Base-by-base conservation (phyloP, 179 eudicot genomes). In the Beta lomatogona region DNA sequence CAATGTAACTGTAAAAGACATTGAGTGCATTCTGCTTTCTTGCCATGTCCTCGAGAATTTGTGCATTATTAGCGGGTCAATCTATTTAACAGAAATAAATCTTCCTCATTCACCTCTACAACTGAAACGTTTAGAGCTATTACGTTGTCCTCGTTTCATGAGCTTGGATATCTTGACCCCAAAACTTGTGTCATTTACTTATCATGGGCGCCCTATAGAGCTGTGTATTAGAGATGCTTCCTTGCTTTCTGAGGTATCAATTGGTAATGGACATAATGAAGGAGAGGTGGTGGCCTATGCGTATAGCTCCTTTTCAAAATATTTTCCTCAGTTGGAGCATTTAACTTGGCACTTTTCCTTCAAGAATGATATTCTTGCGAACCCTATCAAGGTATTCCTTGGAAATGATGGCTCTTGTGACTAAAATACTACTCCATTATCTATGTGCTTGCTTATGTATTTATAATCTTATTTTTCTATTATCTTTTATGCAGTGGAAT, bases 241-340 rank as follows among this genome's bases (percentile, higher is more conserved):
- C 12, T 75, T 21, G 4, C 75, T 71, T 71, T 45, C 65, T 31
- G 19, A 28, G 16, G 16, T 57, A 25, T 4, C 36, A 14, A 31
- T 75, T 11, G 36, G 77, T 28, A n/a, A 9, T 53, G 14, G 21
- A 57, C 1, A 31, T 9, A 1, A 36, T 15, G 10, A 4, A 4
- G 14, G 46, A 21, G 16, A 7, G 45, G 14, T 54, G 14, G 11
- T 31, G 36, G 18, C 18, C 12, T 31, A 9, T 55, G 50, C 77
- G 16, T 57, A 28, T 75, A 48, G 31, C 25, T 55, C 50, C 5
- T 15, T 75, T 57, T 28, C 65, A 11, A 55, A 14, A 9, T 75
- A 75, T 14, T 55, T 75, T 25, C 9, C 65, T 9, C 65, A 75
- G 6, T 75, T 75, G 77, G 48, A 55, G 65, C 31, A 54, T 36